Conservation (phyloP, 2,329 filamentous ascomycete genomes). For the Hymenotorrendiella dingleyae region DNA sequence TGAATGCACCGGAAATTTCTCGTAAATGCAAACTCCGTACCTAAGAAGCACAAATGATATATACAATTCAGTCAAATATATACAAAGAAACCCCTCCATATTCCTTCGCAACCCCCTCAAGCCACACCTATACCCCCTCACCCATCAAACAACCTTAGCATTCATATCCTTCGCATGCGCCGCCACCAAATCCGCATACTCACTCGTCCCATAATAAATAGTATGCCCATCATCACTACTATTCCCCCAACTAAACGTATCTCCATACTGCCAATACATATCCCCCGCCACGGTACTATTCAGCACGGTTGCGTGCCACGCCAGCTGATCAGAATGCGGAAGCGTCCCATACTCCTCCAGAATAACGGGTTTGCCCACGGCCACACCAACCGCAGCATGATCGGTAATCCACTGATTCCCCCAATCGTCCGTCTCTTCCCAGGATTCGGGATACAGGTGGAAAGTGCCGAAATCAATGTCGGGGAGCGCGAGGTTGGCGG, state of each 20-base stretch:
- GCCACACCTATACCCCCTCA: no score
- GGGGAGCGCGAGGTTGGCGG: constrained; percentile 39
- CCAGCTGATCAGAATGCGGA: background rate
- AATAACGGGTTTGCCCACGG: constrained; percentile 35
- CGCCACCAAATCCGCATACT: no score
- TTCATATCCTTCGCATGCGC: no score
- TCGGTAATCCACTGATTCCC: no score
- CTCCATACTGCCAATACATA: constrained; percentile 27
- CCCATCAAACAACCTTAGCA: no score
- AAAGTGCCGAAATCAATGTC: constrained; percentile 48
- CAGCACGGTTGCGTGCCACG: constrained; percentile 1
- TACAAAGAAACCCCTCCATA: no score
- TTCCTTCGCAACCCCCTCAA: no score
- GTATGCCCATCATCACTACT: constrained; percentile 21
- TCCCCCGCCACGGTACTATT: constrained; percentile 25
- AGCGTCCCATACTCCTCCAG: constrained; percentile 35
- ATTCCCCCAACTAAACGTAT: constrained; percentile 12
- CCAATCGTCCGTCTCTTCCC: constrained; percentile 39
- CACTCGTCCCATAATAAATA: constrained; percentile 17
- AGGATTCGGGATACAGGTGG: constrained; percentile 44
- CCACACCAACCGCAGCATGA: constrained; percentile 36
- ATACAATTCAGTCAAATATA: no score
- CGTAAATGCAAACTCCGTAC: no score
- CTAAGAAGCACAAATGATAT: no score
- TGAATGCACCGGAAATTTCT: no score